Evolutionary conservation across 441 rosid genomes (phyloP).

Genomic region (Aleurites moluccanus): DNA sequence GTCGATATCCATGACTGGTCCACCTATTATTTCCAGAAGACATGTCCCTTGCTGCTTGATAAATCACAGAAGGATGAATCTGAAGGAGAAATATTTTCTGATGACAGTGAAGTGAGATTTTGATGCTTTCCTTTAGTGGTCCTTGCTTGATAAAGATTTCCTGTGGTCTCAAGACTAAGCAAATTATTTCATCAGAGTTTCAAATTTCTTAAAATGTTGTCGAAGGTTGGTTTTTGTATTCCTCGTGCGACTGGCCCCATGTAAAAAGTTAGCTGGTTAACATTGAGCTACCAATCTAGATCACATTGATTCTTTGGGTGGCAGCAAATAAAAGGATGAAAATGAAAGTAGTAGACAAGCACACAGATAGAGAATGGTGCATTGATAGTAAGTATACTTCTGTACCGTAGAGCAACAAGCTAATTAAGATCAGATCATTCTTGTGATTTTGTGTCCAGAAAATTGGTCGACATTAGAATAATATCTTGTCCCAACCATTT

Average conservation of each 20-base stretch:
- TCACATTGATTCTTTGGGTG: neutral
- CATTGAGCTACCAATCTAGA: neutral
- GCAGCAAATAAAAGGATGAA: neutral
- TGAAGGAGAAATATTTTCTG: constrained; percentile 15
- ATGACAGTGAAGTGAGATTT: constrained; percentile 14
- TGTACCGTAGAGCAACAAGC: neutral
- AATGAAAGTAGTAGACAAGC: neutral
- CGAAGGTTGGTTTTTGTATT: neutral
- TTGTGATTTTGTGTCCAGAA: neutral
- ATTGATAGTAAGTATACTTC: neutral
- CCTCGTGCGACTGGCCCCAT: neutral
- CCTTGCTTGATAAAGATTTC: neutral
- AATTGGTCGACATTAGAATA: neutral
- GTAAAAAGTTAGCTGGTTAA: neutral
- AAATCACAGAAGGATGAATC: constrained; percentile 27
- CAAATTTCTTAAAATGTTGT: too few relatives aligned
- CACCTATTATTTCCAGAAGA: constrained; percentile 22
- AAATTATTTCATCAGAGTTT: neutral
- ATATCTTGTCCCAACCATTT: neutral
- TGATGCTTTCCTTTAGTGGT: constrained; percentile 19
- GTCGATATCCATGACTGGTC: constrained; percentile 22
- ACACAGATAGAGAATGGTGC: neutral
- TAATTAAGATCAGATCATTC: neutral
- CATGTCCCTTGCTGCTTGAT: constrained; percentile 27
- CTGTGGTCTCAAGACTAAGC: neutral